These are phyloP conservation scores for Nitzschia palea DNA, from an alignment of 108 stramenopile genomes.

Conservation along the genomic window DNA sequence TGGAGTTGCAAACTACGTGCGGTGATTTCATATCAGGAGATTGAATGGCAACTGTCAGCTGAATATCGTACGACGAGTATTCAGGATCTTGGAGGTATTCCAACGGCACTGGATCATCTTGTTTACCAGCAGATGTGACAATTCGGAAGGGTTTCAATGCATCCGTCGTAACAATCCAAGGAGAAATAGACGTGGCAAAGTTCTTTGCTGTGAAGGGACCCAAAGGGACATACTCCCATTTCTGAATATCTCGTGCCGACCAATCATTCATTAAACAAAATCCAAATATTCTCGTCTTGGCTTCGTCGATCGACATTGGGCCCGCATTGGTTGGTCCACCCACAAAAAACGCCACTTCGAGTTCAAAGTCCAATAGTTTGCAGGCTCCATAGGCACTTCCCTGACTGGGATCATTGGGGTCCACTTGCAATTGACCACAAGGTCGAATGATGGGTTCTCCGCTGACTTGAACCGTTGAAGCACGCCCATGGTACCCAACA, in stretches of 20 bases:
- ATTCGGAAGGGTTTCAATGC: constrained; percentile 73
- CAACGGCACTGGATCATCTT: constrained; percentile 70
- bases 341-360: constrained; percentile 91
- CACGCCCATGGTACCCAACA: constrained; percentile 91
- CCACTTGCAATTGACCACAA: constrained; percentile 80
- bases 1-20: constrained; percentile 66
- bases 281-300: constrained; percentile 88
- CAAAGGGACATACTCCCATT: constrained; percentile 94
- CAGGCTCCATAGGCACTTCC: constrained; percentile 82
- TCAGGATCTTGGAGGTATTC: constrained; percentile 74
- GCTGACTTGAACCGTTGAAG: constrained; percentile 61
- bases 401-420: constrained; percentile 57
- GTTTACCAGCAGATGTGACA: constrained; percentile 52
- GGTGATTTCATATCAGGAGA: constrained; percentile 30
- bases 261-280: constrained; percentile 94
- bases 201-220: constrained; percentile 96
- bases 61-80: constrained; percentile 78
- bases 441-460: constrained; percentile 70
- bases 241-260: constrained; percentile 87
- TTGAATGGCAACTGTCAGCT: constrained; percentile 69
- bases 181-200: constrained; percentile 86
- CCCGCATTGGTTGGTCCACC: constrained; percentile 57
- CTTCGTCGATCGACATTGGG: constrained; percentile 65
- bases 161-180: constrained; percentile 89
- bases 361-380: constrained; percentile 87